Evolutionary conservation across 1,284 basidiomycete genomes (phyloP).

Genomic region (Salmacisia buchloeana): DNA sequence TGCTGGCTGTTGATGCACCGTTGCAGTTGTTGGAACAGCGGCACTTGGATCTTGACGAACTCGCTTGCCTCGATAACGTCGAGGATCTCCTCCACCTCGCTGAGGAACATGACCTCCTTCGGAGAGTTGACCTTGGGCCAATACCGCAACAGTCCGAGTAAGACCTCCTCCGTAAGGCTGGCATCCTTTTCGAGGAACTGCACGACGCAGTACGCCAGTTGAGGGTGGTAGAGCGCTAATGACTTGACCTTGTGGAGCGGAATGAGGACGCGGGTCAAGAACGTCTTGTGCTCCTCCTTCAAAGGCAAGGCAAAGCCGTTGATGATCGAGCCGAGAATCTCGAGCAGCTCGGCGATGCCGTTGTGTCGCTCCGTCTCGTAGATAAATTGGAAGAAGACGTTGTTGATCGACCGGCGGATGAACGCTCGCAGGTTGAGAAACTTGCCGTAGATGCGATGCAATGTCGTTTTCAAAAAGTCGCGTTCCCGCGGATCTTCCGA

Average conservation of each 20-base stretch:
- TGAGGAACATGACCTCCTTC: conserved; percentile 99
- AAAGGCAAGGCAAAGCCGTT: conserved; percentile 97
- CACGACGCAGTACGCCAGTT: conserved; percentile 96
- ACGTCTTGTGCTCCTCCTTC: conserved; percentile 99
- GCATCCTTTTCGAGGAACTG: conserved; percentile 98
- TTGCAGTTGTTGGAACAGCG: conserved; percentile 88
- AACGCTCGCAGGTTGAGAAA: conserved; percentile 98
- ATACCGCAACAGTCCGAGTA: conserved; percentile 86
- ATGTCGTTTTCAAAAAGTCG: conserved; percentile 97
- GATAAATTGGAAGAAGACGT: conserved; percentile 98
- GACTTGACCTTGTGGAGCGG: conserved; percentile 98
- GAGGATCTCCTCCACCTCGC: conserved; percentile 97
- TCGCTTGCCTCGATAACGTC: conserved; percentile 96
- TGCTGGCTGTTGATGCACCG: conserved; percentile 98
- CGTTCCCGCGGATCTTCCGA: conserved; percentile 98
- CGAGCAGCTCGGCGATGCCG: conserved; percentile 94
- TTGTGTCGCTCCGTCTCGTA: conserved; percentile 99
- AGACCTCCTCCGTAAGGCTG: conserved; percentile 85
- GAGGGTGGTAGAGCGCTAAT: conserved; percentile 92
- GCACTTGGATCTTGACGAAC: conserved; percentile 92
- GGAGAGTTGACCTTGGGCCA: conserved; percentile 99
- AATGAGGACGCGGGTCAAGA: conserved; percentile 90
- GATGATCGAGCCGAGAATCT: conserved; percentile 98
- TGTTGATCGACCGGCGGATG: conserved; percentile 98
- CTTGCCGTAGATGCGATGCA: conserved; percentile 99